Conservation (phyloP, 768 basidiomycete species). For the Suillus bovinus region DNA sequence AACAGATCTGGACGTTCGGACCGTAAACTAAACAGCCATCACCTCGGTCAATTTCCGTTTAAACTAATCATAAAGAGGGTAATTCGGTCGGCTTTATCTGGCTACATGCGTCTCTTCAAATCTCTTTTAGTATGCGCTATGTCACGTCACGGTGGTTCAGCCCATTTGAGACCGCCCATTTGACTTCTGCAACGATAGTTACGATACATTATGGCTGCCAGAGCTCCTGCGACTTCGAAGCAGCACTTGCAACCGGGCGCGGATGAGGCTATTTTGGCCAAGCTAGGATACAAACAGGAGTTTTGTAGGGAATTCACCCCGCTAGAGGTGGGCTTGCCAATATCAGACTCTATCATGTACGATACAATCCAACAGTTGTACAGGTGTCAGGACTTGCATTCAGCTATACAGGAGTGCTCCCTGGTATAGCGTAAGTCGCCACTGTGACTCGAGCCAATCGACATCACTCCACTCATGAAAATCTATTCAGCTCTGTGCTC, state of each 20-base stretch:
- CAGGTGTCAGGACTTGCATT: conserved; percentile 31
- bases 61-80: too few relatives aligned
- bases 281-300: conserved; percentile 32
- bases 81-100: too few relatives aligned
- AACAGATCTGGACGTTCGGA: too few relatives aligned
- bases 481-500: not conserved
- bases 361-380: not conserved
- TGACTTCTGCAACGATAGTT: not conserved
- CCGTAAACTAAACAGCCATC: too few relatives aligned
- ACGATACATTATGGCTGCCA: not conserved
- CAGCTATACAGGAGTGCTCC: conserved; percentile 30
- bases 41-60: too few relatives aligned
- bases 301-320: conserved; percentile 6
- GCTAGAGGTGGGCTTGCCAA: conserved; percentile 18
- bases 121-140: not conserved
- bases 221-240: not conserved
- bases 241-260: not conserved
- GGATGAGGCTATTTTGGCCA: conserved; percentile 24
- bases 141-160: not conserved
- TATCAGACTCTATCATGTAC: not conserved
- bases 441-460: not conserved
- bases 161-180: not conserved
- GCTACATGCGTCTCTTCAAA: not conserved
- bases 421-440: conserved; percentile 15
- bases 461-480: not conserved